These are phyloP conservation scores for Suhomyces panamericanus DNA, from an alignment of 1,139 yeast species.

Conservation along the genomic window DNA sequence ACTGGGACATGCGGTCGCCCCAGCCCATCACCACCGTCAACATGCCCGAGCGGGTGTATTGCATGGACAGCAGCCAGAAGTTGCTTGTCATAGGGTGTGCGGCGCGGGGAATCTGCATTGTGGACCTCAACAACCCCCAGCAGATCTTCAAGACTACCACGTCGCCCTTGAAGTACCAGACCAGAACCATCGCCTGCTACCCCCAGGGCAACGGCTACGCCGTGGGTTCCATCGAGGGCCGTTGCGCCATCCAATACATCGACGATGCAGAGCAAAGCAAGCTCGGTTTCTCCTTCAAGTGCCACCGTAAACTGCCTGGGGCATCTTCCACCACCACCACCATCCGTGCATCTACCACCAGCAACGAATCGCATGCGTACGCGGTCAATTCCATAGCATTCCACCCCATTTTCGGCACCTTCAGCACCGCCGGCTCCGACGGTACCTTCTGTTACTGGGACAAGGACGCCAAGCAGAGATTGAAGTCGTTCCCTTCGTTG, in stretches of 20 bases:
- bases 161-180: conserved; percentile 92
- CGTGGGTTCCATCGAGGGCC: conserved; percentile 89
- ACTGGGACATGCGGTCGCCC: conserved; percentile 91
- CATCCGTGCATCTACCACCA: conserved; percentile 25
- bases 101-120: conserved; percentile 74
- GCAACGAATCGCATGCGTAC: conserved; percentile 57
- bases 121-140: conserved; percentile 83
- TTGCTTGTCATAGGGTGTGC: conserved; percentile 91
- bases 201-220: conserved; percentile 93
- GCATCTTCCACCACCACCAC: conserved; percentile 29
- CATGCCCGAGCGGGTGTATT: conserved; percentile 87
- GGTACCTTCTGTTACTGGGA: conserved; percentile 97
- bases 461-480: conserved; percentile 85
- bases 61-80: conserved; percentile 83
- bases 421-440: conserved; percentile 93
- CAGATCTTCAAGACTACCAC: conserved; percentile 69
- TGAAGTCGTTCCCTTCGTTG: conserved; percentile 75
- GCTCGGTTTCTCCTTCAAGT: conserved; percentile 84
- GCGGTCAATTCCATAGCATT: conserved; percentile 79
- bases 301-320: conserved; percentile 68
- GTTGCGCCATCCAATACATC: conserved; percentile 95
- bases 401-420: conserved; percentile 90
- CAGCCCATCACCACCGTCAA: conserved; percentile 79
- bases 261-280: conserved; percentile 77
- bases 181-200: conserved; percentile 78